A percentile compares a stretch with the other conserved stretches of the same genome.
Evolutionary conservation across 768 basidiomycete species (phyloP).

Genomic region (Pisolithus microcarpus): DNA sequence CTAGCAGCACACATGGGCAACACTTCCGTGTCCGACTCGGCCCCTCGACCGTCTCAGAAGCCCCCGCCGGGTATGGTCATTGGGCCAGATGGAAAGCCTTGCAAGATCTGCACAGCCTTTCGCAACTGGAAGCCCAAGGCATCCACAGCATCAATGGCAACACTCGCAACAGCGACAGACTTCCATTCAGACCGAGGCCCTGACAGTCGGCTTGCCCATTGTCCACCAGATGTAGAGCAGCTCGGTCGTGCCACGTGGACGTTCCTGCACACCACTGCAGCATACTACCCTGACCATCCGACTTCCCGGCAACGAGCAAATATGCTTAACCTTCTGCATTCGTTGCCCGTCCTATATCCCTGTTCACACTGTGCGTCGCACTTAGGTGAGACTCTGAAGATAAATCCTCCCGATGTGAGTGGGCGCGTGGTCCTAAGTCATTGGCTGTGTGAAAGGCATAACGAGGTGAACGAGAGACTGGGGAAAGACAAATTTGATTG

Average conservation of each 20-base stretch:
- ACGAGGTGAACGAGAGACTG: conserved; percentile 75
- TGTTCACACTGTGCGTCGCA: too few species aligned
- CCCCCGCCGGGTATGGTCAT: conserved; percentile 76
- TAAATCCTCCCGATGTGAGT: too few species aligned
- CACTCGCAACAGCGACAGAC: conserved; percentile 25
- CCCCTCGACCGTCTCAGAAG: neutral
- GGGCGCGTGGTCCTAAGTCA: too few species aligned
- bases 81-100: conserved; percentile 93
- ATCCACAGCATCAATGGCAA: conserved; percentile 20
- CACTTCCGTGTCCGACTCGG: neutral
- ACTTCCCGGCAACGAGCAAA: too few species aligned
- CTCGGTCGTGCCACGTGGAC: conserved; percentile 95
- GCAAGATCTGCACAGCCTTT: conserved; percentile 86
- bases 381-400: too few species aligned
- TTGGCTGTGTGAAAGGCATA: too few species aligned
- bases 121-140: conserved; percentile 54
- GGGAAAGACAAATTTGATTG: conserved; percentile 86
- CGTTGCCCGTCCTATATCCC: too few species aligned
- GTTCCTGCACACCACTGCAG: conserved; percentile 89
- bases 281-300: too few species aligned
- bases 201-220: conserved; percentile 49
- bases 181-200: conserved; percentile 23
- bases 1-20: too few species aligned
- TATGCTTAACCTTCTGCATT: too few species aligned
- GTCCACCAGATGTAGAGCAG: conserved; percentile 85